Evolutionary conservation across 495 filamentous ascomycete genomes (phyloP).

Genomic region (Lasiosphaeris hirsuta): DNA sequence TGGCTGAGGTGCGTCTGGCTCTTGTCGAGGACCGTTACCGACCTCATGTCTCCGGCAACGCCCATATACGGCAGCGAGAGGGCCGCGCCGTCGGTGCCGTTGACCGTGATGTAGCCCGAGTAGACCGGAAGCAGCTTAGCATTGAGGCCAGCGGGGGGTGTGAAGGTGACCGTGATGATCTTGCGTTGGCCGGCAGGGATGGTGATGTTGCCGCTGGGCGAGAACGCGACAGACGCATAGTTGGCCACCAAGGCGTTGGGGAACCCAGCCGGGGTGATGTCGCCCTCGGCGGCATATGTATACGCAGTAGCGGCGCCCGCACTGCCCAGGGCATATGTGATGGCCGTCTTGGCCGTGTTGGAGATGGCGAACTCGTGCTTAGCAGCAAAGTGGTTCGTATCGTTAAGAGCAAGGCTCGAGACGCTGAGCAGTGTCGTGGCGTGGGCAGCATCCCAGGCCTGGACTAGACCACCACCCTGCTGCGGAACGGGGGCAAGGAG

Average conservation of each 20-base stretch:
- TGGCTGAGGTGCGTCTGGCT: slow-evolving; percentile 31
- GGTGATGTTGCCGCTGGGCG: slow-evolving; percentile 27
- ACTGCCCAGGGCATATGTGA: slow-evolving; percentile 47
- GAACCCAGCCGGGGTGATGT: slow-evolving; percentile 34
- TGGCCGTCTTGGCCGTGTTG: slow-evolving; percentile 45
- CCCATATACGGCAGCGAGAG: slow-evolving; percentile 52
- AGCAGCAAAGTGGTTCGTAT: slow-evolving; percentile 50
- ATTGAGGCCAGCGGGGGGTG: slow-evolving; percentile 38
- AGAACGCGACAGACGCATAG: slow-evolving; percentile 35
- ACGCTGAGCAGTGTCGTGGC: slow-evolving; percentile 50
- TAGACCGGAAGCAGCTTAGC: slow-evolving; percentile 47
- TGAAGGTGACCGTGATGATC: slow-evolving; percentile 40
- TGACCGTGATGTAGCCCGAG: slow-evolving; percentile 51
- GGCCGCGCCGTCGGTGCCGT: slow-evolving; percentile 45
- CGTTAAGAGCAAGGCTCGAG: slow-evolving; percentile 56
- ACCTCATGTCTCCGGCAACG: slow-evolving; percentile 43
- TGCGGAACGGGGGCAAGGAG: slow-evolving; percentile 54
- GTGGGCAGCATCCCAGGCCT: slow-evolving; percentile 56
- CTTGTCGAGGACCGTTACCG: slow-evolving; percentile 36
- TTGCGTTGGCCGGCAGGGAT: slow-evolving; percentile 36
- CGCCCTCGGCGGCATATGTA: slow-evolving; percentile 31
- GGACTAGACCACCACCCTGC: slow-evolving; percentile 55
- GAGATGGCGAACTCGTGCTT: slow-evolving; percentile 48
- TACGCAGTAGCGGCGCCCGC: slow-evolving; percentile 44
- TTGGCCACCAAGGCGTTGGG: slow-evolving; percentile 37